Conservation (phyloP, 202 grass and related monocot species). For the Miscanthus sacchariflorus region DNA sequence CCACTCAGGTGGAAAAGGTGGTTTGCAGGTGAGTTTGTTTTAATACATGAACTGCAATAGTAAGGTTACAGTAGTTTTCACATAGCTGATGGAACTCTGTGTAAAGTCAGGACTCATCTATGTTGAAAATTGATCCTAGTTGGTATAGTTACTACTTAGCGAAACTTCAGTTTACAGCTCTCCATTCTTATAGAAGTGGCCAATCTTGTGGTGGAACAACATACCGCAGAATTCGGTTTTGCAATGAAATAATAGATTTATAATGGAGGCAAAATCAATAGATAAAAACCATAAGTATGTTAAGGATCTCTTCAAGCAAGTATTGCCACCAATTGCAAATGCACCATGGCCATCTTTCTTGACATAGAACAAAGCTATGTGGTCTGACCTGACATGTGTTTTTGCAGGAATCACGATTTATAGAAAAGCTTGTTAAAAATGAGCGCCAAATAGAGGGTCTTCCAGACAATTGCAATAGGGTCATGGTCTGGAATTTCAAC, state of each 20-base stretch:
- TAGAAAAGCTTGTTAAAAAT: slow-evolving; percentile 87
- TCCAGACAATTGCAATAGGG: slow-evolving; percentile 75
- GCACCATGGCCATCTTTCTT: slow-evolving; percentile 1
- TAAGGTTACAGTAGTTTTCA: background rate
- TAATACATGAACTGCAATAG: background rate
- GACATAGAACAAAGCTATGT: slow-evolving; percentile 17
- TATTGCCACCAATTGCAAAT: background rate
- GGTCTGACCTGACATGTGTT: slow-evolving; percentile 24
- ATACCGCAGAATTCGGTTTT: background rate
- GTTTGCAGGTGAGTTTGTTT: slow-evolving; percentile 71
- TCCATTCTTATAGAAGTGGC: background rate
- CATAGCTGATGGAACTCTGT: slow-evolving; percentile 9
- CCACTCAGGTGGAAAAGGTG: slow-evolving; percentile 69
- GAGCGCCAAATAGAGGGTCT: slow-evolving; percentile 84
- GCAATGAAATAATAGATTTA: background rate
- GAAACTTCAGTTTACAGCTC: slow-evolving; percentile 9
- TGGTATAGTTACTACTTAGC: slow-evolving; percentile 7
- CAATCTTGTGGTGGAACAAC: background rate
- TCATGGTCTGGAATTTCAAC: slow-evolving; percentile 82
- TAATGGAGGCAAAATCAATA: slow-evolving; percentile 16
- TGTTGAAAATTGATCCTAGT: background rate
- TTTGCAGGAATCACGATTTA: slow-evolving; percentile 81
- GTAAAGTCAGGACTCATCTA: background rate
- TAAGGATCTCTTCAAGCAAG: slow-evolving; percentile 37
- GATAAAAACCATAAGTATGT: background rate